Percentiles rank a stretch among this genome's conserved stretches.
Conservation (phyloP, 192 early-diverging fungal species). For the Martensiomyces pterosporus region DNA sequence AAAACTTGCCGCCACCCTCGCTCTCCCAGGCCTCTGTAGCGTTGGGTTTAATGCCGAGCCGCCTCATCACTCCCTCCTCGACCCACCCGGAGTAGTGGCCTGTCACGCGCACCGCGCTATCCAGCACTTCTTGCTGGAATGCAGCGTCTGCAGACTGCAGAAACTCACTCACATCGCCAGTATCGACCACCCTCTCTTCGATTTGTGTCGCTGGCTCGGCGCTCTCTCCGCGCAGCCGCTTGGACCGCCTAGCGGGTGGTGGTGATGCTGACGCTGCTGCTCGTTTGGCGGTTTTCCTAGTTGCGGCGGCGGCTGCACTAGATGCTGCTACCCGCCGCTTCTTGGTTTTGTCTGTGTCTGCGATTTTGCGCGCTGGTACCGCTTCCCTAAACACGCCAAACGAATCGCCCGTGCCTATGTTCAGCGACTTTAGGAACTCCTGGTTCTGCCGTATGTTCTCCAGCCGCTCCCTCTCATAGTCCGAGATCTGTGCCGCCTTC, state of each 20-base stretch:
- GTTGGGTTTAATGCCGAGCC: conserved; percentile 55
- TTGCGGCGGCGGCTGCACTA: no score
- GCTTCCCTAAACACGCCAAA: not conserved
- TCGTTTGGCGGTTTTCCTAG: no score
- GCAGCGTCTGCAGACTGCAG: conserved; percentile 54
- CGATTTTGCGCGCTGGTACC: conserved; percentile 3
- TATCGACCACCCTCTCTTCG: conserved; percentile 34
- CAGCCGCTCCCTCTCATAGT: conserved; percentile 52
- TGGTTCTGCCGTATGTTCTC: conserved; percentile 61
- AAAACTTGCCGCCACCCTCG: conserved; percentile 70
- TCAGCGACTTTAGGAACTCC: conserved; percentile 54
- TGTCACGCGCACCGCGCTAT: conserved; percentile 53
- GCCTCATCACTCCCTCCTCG: conserved; percentile 53
- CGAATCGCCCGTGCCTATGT: conserved; percentile 18
- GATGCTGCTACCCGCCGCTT: not conserved
- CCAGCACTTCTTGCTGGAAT: conserved; percentile 49
- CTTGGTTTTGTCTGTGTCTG: conserved; percentile 3
- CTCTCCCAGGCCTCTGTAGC: conserved; percentile 69
- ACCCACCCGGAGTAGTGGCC: conserved; percentile 69
- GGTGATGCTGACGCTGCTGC: no score
- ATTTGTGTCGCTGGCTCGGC: conserved; percentile 23
- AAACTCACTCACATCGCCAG: conserved; percentile 21
- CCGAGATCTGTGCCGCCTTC: conserved; percentile 35
- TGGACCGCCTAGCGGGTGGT: conserved; percentile 33
- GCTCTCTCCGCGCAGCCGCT: conserved; percentile 40